These are phyloP conservation scores for Pholiota adiposa DNA, from an alignment of 1,284 basidiomycete genomes.

Conservation along the genomic window DNA sequence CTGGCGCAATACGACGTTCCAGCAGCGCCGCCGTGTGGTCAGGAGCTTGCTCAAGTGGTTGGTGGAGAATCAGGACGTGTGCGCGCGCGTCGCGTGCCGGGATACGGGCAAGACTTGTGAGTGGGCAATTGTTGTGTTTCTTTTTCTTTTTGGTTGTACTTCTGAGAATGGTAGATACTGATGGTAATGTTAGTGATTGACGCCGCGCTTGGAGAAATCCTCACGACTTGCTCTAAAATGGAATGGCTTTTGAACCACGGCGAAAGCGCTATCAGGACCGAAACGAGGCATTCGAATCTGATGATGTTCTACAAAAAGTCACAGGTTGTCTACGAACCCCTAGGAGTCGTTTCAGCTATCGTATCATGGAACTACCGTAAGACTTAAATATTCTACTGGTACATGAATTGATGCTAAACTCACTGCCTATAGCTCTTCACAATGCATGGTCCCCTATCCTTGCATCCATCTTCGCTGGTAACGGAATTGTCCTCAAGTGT, in stretches of 20 bases:
- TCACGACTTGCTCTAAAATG: conserved; percentile 89
- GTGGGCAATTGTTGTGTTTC: conserved; percentile 40
- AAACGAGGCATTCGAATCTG: conserved; percentile 73
- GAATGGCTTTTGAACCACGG: conserved; percentile 88
- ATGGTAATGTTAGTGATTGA: conserved; percentile 68
- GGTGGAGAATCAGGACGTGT: conserved; percentile 83
- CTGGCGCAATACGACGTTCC: conserved; percentile 79
- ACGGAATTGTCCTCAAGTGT: conserved; percentile 91
- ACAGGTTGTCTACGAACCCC: conserved; percentile 87
- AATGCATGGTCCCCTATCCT: conserved; percentile 94
- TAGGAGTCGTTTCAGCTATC: conserved; percentile 92
- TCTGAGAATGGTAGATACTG: neutral
- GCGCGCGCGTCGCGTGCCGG: conserved; percentile 88
- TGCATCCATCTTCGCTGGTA: conserved; percentile 88
- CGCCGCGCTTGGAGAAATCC: conserved; percentile 87
- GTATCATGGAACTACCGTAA: conserved; percentile 95
- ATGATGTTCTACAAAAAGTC: conserved; percentile 87
- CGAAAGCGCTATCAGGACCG: conserved; percentile 73
- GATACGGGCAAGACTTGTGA: conserved; percentile 96
- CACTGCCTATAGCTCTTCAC: conserved; percentile 76
- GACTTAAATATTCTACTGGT: conserved; percentile 31
- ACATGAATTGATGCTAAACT: too few species aligned
- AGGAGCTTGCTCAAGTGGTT: conserved; percentile 90
- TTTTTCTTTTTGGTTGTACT: neutral
- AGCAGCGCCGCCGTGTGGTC: conserved; percentile 79